A percentile compares a stretch with the other conserved stretches of the same genome.
These are phyloP conservation scores for Lactarius trivialis DNA, from an alignment of 768 basidiomycete genomes.

Conservation along the genomic window DNA sequence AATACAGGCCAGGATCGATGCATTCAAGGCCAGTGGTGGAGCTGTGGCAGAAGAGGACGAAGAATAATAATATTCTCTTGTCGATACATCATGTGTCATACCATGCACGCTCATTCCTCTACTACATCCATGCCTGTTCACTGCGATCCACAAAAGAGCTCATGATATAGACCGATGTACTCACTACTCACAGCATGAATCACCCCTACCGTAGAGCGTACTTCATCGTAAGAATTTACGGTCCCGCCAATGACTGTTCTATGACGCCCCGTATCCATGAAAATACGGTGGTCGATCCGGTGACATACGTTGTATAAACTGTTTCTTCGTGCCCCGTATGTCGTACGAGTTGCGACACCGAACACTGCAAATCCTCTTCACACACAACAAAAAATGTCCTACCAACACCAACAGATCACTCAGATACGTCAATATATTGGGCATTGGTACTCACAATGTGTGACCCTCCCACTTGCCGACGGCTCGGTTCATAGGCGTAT, in stretches of 20 bases:
- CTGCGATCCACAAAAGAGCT: not conserved
- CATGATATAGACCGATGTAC: not conserved
- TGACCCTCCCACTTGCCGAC: constrained; percentile 79
- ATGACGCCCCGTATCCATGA: constrained; percentile 19
- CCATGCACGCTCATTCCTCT: not conserved
- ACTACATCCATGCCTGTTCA: not conserved
- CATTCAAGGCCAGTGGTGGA: constrained; percentile 68
- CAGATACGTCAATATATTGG: not conserved
- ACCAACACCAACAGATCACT: not conserved
- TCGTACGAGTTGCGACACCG: constrained; percentile 9
- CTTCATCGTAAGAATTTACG: not conserved
- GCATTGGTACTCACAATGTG: constrained; percentile 50
- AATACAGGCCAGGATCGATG: constrained; percentile 85
- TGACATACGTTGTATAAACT: constrained; percentile 5
- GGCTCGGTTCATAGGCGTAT: constrained; percentile 51
- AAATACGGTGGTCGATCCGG: constrained; percentile 11
- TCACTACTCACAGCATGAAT: not conserved
- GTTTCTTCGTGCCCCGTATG: constrained; percentile 7
- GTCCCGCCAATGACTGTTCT: constrained; percentile 9
- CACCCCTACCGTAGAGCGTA: not conserved
- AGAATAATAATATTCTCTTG: constrained; percentile 24
- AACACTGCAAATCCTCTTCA: constrained; percentile 14
- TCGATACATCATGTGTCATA: not conserved
- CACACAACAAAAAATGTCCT: constrained; percentile 13
- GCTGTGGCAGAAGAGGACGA: constrained; percentile 38